These are phyloP conservation scores for Colletotrichum sp. DNA, from an alignment of 2,329 filamentous ascomycete genomes.

Conservation along the genomic window DNA sequence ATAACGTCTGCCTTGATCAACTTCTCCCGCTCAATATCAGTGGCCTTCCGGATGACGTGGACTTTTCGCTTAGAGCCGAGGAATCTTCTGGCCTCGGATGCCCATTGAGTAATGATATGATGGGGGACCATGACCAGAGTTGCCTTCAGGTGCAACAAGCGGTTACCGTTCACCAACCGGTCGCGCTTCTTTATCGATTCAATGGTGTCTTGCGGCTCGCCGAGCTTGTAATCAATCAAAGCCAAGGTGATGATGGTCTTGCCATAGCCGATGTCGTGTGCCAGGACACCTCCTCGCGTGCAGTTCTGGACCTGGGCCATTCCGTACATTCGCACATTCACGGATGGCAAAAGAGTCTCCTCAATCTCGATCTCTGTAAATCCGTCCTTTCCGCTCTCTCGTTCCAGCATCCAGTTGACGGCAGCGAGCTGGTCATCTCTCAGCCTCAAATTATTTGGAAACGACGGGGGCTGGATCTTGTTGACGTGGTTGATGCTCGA, in stretches of 20 bases:
- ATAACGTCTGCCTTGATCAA: slow-evolving; percentile 41
- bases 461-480: slow-evolving; percentile 15
- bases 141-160: slow-evolving; percentile 30
- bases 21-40: neutral
- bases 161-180: neutral
- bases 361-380: slow-evolving; percentile 44
- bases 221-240: slow-evolving; percentile 33
- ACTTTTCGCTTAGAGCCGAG: slow-evolving; percentile 26
- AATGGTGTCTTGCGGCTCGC: slow-evolving; percentile 12
- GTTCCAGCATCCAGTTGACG: slow-evolving; percentile 29
- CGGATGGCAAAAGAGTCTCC: slow-evolving; percentile 36
- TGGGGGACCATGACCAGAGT: slow-evolving; percentile 44
- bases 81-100: slow-evolving; percentile 36
- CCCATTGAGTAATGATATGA: slow-evolving; percentile 47
- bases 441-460: slow-evolving; percentile 13
- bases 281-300: slow-evolving; percentile 43
- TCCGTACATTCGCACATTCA: slow-evolving; percentile 38
- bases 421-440: slow-evolving; percentile 26
- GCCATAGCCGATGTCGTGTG: slow-evolving; percentile 49
- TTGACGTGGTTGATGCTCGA: neutral
- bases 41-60: slow-evolving; percentile 27
- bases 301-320: slow-evolving; percentile 29
- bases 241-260: slow-evolving; percentile 48
- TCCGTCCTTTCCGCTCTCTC: slow-evolving; percentile 22
- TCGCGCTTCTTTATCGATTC: slow-evolving; percentile 23